phyloP scores from a whole-genome alignment of 192 early-diverging fungal genomes.

The Umbelopsis isabellina region DNA sequence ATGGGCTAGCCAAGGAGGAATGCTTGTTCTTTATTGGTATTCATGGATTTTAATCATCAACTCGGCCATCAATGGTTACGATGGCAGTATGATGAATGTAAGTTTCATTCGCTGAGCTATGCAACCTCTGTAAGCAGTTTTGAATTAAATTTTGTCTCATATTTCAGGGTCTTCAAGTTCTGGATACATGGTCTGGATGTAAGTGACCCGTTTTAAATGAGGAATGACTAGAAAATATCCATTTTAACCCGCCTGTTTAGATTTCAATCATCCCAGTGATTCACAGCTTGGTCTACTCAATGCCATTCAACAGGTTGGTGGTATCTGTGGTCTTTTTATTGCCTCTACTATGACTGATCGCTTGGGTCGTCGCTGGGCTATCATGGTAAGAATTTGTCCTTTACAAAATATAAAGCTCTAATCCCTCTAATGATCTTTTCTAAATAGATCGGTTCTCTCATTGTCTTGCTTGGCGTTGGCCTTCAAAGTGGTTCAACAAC shows the following conservation, averaged over 20 bases:
- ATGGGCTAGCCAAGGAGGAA: conserved; percentile 5
- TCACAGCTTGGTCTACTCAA: neutral
- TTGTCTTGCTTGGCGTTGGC: conserved; percentile 5
- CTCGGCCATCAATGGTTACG: conserved; percentile 15
- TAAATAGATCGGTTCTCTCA: conserved; percentile 15
- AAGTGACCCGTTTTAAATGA: neutral
- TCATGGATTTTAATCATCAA: neutral
- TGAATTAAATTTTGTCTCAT: neutral
- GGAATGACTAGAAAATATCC: neutral
- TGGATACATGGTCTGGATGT: conserved; percentile 6
- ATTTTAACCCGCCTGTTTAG: neutral
- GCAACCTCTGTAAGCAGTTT: neutral
- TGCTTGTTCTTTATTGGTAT: conserved; percentile 6
- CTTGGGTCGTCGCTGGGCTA: conserved; percentile 12
- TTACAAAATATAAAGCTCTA: neutral
- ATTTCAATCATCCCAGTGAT: conserved; percentile 4
- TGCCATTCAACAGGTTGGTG: conserved; percentile 17
- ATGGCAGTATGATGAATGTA: conserved; percentile 22
- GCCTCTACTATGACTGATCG: conserved; percentile 5
- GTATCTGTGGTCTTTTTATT: conserved; percentile 2
- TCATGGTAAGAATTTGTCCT: neutral
- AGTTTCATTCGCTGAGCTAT: neutral
- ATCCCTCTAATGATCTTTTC: neutral
- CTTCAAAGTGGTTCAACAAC: conserved; percentile 1
- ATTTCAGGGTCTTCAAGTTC: conserved; percentile 5